Conservation (phyloP, 2,329 filamentous ascomycete species). For the Colletotrichum magnum region DNA sequence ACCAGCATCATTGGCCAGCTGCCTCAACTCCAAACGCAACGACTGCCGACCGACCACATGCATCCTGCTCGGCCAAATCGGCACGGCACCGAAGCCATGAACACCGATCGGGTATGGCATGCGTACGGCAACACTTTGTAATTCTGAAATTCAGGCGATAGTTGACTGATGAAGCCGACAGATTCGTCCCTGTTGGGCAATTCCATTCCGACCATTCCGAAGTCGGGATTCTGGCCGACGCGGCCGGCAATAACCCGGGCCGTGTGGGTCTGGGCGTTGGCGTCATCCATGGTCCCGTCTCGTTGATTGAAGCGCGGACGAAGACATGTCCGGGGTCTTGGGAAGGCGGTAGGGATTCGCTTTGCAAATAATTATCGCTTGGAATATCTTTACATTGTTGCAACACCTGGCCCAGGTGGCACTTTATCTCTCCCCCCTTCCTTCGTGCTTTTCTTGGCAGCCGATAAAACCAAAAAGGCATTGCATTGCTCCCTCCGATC, state of each 20-base stretch:
- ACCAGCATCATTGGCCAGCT: background rate
- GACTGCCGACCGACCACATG: background rate
- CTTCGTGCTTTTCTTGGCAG: background rate
- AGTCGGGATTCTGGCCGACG: constrained; percentile 26
- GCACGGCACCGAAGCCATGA: constrained; percentile 27
- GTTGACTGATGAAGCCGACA: background rate
- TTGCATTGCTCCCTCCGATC: background rate
- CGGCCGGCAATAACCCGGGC: constrained; percentile 36
- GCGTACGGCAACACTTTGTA: background rate
- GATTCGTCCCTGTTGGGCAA: background rate
- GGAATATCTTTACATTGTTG: no score
- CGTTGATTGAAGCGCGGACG: constrained; percentile 18
- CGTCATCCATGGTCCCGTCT: constrained; percentile 29
- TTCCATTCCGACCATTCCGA: constrained; percentile 26
- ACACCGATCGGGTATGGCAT: constrained; percentile 1
- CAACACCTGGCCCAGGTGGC: no score
- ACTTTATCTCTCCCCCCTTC: background rate
- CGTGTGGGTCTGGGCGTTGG: constrained; percentile 19
- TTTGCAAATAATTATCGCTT: background rate
- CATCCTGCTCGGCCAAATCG: constrained; percentile 18
- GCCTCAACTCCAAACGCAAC: background rate
- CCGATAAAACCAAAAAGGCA: background rate
- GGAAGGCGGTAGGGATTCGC: background rate
- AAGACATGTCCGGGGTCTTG: constrained; percentile 26
- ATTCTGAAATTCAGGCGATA: background rate